Evolutionary conservation across 208 protist genomes (phyloP).

Genomic region (Acanthamoeba sp.): DNA sequence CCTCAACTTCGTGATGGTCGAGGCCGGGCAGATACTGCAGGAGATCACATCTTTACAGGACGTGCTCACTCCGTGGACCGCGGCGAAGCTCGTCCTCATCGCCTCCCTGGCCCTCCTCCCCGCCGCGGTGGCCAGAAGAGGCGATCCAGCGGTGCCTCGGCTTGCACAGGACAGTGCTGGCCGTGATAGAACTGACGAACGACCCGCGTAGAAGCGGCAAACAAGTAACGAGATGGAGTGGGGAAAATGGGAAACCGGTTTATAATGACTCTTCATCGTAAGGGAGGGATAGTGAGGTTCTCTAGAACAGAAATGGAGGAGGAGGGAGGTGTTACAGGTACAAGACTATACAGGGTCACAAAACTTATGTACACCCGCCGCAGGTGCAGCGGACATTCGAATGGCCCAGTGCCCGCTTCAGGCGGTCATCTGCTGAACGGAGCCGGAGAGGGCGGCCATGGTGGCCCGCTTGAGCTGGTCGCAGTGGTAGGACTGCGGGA

Average conservation of each 20-base stretch:
- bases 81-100: neutral
- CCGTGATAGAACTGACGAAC: too few relatives aligned
- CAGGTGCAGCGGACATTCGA: neutral
- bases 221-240: neutral
- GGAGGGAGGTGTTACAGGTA: neutral
- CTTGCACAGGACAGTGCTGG: too few relatives aligned
- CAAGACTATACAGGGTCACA: conserved; percentile 42
- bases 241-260: neutral
- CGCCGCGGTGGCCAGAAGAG: neutral
- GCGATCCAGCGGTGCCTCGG: neutral
- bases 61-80: conserved; percentile 21
- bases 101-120: neutral
- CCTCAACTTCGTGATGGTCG: conserved; percentile 59
- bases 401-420: neutral
- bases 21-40: conserved; percentile 35
- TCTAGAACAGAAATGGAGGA: neutral
- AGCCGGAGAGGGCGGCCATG: conserved; percentile 25
- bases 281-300: neutral
- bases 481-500: conserved; percentile 68
- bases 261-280: conserved; percentile 52
- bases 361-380: conserved; percentile 33
- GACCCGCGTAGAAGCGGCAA: too few relatives aligned
- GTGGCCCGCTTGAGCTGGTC: conserved; percentile 62
- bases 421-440: conserved; percentile 50
- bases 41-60: conserved; percentile 32